These are phyloP conservation scores for Aspergillus funiculosus DNA, from an alignment of 495 filamentous ascomycete genomes.

Conservation along the genomic window DNA sequence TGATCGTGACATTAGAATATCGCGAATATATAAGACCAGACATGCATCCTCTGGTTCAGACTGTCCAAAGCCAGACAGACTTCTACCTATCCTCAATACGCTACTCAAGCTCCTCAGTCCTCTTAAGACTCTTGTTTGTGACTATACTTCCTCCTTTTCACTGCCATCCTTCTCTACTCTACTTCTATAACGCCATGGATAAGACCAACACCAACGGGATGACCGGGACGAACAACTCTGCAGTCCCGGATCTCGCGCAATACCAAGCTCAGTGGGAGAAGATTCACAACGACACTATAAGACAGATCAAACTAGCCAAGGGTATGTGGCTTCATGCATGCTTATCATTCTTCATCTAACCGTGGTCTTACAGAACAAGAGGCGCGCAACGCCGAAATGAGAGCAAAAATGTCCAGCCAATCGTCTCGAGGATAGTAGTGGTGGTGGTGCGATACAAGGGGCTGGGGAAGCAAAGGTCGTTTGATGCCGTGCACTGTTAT, in stretches of 20 bases:
- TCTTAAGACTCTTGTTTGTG: not conserved
- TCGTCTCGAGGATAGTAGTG: too few relatives aligned
- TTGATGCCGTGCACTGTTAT: too few relatives aligned
- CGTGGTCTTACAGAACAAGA: too few relatives aligned
- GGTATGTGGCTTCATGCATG: too few relatives aligned
- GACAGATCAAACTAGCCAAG: slow-evolving; percentile 15
- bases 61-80: not conserved
- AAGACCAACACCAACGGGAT: not conserved
- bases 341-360: too few relatives aligned
- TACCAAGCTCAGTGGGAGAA: slow-evolving; percentile 18
- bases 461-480: too few relatives aligned
- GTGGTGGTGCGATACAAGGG: too few relatives aligned
- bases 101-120: not conserved
- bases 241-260: slow-evolving; percentile 3
- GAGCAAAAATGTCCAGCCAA: too few relatives aligned
- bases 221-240: not conserved
- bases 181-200: slow-evolving; percentile 1
- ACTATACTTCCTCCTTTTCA: not conserved
- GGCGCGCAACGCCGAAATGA: too few relatives aligned
- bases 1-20: too few relatives aligned
- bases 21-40: not conserved
- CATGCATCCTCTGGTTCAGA: not conserved
- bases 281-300: slow-evolving; percentile 17
- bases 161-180: not conserved
- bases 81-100: not conserved